Conservation (phyloP, 805 yeast genomes). For the Saccharomycopsis lassenensis region DNA sequence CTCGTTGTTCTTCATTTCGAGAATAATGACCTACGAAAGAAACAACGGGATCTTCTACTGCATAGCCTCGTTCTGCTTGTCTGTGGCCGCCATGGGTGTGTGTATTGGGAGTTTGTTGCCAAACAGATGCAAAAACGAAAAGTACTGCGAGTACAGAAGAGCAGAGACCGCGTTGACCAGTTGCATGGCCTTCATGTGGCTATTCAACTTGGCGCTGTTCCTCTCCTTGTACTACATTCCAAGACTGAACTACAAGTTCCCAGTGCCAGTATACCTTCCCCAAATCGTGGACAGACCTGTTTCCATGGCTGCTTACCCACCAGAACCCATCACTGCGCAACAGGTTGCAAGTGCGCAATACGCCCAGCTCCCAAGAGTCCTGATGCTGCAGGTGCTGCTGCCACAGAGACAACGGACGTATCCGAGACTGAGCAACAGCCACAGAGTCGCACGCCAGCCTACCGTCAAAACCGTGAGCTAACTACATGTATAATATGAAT, state of each 20-base stretch:
- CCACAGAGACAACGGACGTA: no score
- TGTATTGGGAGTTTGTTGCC: slow-evolving; percentile 17
- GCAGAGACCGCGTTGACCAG: slow-evolving; percentile 30
- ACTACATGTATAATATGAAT: no score
- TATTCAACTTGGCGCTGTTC: slow-evolving; percentile 28
- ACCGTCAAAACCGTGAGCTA: no score
- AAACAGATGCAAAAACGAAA: slow-evolving; percentile 4
- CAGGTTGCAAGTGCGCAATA: no score
- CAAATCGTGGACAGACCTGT: no score
- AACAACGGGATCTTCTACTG: slow-evolving; percentile 33
- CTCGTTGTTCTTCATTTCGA: slow-evolving; percentile 27
- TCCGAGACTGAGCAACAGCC: no score
- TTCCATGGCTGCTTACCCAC: no score
- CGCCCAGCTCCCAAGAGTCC: no score
- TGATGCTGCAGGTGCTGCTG: no score
- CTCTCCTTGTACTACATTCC: slow-evolving; percentile 31
- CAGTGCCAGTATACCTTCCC: no score
- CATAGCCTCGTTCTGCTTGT: slow-evolving; percentile 26
- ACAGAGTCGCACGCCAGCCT: no score
- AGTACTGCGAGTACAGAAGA: slow-evolving; percentile 25
- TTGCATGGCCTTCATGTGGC: slow-evolving; percentile 30
- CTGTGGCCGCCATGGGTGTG: slow-evolving; percentile 26
- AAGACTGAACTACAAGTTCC: slow-evolving; percentile 23
- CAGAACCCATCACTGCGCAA: no score
- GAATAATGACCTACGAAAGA: slow-evolving; percentile 29